Base-by-base conservation (phyloP, 176 grass and related monocot species). In the Juncus inflexus region DNA sequence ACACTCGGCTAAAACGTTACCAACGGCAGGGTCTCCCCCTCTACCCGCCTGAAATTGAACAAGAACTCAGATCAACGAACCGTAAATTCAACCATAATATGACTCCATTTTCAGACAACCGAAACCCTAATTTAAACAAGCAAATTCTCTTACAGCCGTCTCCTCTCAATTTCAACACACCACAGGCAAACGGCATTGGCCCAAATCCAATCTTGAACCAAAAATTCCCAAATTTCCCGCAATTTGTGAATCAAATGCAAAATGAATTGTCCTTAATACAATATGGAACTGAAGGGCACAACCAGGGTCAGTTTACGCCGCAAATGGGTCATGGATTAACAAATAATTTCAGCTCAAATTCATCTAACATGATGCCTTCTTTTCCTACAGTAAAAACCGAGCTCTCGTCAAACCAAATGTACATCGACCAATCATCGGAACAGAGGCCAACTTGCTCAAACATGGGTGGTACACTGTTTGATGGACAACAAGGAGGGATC, bases 1-100 rank as follows among this genome's bases (percentile, higher is more conserved):
- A 95, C 85, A 95, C 85, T 43, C 69, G 86, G 0, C 49, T 84
- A 7, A 95, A 95, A 74, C 86, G 90, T 6, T 80, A 77, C 64
- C 86, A 84, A 61, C 90, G 90, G 14, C 58, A 80, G 11, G 80
- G 90, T 2, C 74, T 74, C 36, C 37, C 83, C 49, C 66, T 74
- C 4, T 95, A 95, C 72, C 90, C 90, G 14, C 61, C 57, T 68
- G 83, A 86, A 16, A 11, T 95, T 69, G 82, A 90, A 52, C 70
- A 77, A 43, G 80, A 86, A 50, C 70, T 79, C 42, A 62, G 50
- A 28, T 0, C 58, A 16, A 67, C 70, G 3, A 67, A 70, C 4
- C 86, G 74, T 7, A 71, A 70, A 64, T 39, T 52, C 4, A 45
- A 59, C 36, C 73, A 74, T 5, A 72, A 77, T 61, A 1, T 62